Conservation (phyloP, 495 filamentous ascomycete genomes). For the Hyaloscypha bicolor region DNA sequence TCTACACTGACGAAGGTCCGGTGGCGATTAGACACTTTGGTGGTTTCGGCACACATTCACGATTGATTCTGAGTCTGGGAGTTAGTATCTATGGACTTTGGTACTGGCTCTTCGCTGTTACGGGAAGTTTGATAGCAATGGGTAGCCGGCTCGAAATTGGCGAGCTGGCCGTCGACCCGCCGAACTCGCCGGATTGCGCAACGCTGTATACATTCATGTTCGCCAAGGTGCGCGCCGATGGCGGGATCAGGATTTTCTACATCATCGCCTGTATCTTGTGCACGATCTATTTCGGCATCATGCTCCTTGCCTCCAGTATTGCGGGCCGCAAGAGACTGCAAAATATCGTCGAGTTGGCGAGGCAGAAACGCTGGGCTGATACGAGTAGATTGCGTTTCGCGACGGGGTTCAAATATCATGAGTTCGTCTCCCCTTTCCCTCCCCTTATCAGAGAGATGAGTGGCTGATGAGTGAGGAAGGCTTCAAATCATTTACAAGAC, state of each 20-base stretch:
- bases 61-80: too few relatives aligned
- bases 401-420: background rate
- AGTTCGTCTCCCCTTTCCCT: background rate
- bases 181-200: background rate
- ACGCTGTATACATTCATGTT: background rate
- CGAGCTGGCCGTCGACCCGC: too few relatives aligned
- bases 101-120: too few relatives aligned
- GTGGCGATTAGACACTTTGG: too few relatives aligned
- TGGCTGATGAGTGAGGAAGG: background rate
- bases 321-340: background rate
- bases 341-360: background rate
- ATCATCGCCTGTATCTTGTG: background rate
- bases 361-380: background rate
- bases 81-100: too few relatives aligned
- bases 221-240: background rate
- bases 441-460: too few relatives aligned
- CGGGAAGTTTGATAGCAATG: too few relatives aligned
- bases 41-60: too few relatives aligned
- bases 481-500: background rate
- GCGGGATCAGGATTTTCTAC: background rate
- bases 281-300: constrained; percentile 1
- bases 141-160: too few relatives aligned
- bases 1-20: too few relatives aligned
- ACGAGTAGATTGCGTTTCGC: background rate
- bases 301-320: background rate